These are phyloP conservation scores for Alternaria sp. DNA, from an alignment of 2,329 filamentous ascomycete species.

Conservation along the genomic window DNA sequence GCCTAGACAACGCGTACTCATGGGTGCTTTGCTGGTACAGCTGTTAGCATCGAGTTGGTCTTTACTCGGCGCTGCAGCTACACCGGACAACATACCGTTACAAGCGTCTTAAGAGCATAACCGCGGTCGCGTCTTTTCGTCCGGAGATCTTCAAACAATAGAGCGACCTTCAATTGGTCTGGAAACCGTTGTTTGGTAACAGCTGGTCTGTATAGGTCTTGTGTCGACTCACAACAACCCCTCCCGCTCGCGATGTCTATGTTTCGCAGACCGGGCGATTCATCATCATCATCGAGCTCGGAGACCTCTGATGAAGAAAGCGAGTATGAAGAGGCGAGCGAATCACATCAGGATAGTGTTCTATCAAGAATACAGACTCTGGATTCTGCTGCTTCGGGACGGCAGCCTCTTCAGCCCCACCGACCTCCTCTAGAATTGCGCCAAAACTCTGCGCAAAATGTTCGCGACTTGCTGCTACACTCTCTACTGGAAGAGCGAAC, in stretches of 20 bases:
- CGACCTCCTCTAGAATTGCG: constrained; percentile 25
- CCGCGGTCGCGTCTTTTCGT: constrained; percentile 5
- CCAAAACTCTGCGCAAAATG: constrained; percentile 35
- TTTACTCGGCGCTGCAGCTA: constrained; percentile 32
- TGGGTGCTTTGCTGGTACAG: constrained; percentile 32
- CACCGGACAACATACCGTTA: constrained; percentile 20
- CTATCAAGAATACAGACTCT: constrained; percentile 44
- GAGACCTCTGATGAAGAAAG: constrained; percentile 33
- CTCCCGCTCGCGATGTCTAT: constrained; percentile 36
- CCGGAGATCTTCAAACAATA: constrained; percentile 5
- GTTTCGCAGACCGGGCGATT: constrained; percentile 48
- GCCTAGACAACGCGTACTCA: constrained; percentile 30
- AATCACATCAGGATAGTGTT: constrained; percentile 26
- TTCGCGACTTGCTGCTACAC: constrained; percentile 54
- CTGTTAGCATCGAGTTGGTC: constrained; percentile 33
- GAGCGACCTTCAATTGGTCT: constrained; percentile 2
- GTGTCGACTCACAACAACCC: constrained; percentile 3
- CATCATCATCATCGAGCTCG: constrained; percentile 39
- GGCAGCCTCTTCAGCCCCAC: constrained; percentile 15
- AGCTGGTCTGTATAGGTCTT: neutral
- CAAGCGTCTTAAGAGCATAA: constrained; percentile 18
- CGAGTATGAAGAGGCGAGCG: constrained; percentile 30
- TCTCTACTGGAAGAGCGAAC: constrained; percentile 58
- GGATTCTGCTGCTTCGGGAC: constrained; percentile 32
- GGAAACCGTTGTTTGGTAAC: neutral